These are phyloP conservation scores for Zoysia japonica DNA, from an alignment of 176 grass and related monocot genomes.

Conservation along the genomic window DNA sequence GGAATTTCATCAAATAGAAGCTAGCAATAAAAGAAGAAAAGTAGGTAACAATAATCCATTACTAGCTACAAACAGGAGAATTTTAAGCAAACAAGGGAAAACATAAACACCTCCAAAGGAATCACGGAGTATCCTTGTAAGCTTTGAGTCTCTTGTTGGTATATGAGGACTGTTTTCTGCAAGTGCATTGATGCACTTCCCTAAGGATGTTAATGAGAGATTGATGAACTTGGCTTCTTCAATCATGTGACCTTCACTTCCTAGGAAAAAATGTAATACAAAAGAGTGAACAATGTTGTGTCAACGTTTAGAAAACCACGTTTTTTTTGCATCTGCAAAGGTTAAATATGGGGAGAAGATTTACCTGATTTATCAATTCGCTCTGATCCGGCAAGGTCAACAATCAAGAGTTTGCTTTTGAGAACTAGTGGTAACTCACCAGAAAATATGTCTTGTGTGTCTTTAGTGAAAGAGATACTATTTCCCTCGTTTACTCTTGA, in stretches of 20 bases:
- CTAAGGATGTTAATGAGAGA: slow-evolving; percentile 88
- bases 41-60: background rate
- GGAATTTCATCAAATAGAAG: background rate
- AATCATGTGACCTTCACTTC: slow-evolving; percentile 96
- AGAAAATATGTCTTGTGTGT: slow-evolving; percentile 23
- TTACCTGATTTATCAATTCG: slow-evolving; percentile 90
- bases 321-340: background rate
- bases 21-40: background rate
- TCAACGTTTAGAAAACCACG: slow-evolving; percentile 24
- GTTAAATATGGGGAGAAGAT: background rate
- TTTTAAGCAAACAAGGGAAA: slow-evolving; percentile 20
- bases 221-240: slow-evolving; percentile 99
- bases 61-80: background rate
- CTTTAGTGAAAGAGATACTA: slow-evolving; percentile 36
- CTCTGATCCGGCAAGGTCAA: slow-evolving; percentile 98
- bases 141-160: slow-evolving; percentile 93
- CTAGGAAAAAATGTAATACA: slow-evolving; percentile 43
- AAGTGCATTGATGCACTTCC: slow-evolving; percentile 95
- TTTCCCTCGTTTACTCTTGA: slow-evolving; percentile 61
- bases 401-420: slow-evolving; percentile 94
- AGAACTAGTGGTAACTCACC: slow-evolving; percentile 65
- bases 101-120: slow-evolving; percentile 88
- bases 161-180: slow-evolving; percentile 92
- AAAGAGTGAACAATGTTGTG: background rate
- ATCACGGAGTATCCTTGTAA: slow-evolving; percentile 96